These are phyloP conservation scores for Rhynchospora pubera DNA, from an alignment of 176 grass and related monocot genomes.

Conservation along the genomic window DNA sequence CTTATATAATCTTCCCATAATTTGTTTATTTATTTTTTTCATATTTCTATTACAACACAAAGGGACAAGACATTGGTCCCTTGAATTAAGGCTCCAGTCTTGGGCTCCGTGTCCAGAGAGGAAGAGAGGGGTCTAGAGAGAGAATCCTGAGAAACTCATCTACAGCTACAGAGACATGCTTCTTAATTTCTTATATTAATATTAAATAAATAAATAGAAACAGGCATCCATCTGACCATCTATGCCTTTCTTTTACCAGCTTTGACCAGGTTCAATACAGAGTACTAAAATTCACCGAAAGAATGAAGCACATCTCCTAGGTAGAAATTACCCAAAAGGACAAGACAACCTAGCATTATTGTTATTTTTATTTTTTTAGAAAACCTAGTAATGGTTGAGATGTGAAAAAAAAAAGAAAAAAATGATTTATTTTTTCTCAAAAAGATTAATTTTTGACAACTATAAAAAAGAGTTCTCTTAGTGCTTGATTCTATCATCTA, in stretches of 20 bases:
- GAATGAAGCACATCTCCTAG: neutral
- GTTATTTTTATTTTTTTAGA: too few species aligned
- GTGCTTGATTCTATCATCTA: too few species aligned
- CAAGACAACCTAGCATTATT: neutral
- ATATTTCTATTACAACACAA: neutral
- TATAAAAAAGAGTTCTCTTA: too few species aligned
- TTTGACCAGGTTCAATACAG: neutral
- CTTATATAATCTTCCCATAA: neutral
- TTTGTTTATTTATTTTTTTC: neutral
- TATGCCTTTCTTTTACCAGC: neutral
- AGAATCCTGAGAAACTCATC: neutral
- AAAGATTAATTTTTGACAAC: too few species aligned
- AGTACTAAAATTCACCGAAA: neutral
- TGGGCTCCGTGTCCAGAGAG: slow-evolving; percentile 4
- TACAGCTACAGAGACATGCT: neutral
- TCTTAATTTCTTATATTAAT: neutral
- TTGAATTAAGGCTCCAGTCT: slow-evolving; percentile 15
- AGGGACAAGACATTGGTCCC: slow-evolving; percentile 19
- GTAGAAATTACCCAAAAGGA: neutral
- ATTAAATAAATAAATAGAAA: too few species aligned
- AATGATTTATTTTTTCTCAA: too few species aligned
- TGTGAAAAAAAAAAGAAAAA: too few species aligned
- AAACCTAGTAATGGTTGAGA: too few species aligned
- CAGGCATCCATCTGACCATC: neutral
- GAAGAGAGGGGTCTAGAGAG: neutral